Conservation (phyloP, 768 basidiomycete species). For the Boletus subcaerulescens region DNA sequence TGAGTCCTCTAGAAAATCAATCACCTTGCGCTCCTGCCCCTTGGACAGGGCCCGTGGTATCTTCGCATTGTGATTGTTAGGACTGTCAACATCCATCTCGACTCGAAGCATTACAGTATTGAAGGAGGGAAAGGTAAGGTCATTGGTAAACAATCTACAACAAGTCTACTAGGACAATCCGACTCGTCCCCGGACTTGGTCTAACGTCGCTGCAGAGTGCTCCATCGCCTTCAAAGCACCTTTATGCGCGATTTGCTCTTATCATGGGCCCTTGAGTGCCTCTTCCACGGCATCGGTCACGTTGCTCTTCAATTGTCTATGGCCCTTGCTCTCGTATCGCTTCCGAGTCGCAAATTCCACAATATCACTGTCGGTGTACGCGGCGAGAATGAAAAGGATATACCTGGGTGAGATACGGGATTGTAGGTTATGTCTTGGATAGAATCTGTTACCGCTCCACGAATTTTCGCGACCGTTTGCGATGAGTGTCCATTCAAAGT, state of each 20-base stretch:
- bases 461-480: constrained; percentile 67
- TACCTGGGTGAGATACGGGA: constrained; percentile 74
- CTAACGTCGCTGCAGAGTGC: constrained; percentile 59
- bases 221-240: constrained; percentile 66
- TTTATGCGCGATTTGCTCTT: constrained; percentile 50
- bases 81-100: background rate
- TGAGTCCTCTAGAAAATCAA: constrained; percentile 61
- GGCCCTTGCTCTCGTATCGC: constrained; percentile 53
- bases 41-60: constrained; percentile 38
- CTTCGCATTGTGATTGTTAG: background rate
- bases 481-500: constrained; percentile 71
- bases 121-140: background rate
- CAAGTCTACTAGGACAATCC: constrained; percentile 44
- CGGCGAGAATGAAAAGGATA: constrained; percentile 61
- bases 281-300: constrained; percentile 73
- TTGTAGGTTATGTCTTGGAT: constrained; percentile 74
- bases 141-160: constrained; percentile 20
- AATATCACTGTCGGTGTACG: constrained; percentile 55
- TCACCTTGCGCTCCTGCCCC: constrained; percentile 60
- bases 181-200: constrained; percentile 61
- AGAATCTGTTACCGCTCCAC: constrained; percentile 86
- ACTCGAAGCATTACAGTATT: background rate
- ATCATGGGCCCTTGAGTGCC: constrained; percentile 60
- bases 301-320: constrained; percentile 68
- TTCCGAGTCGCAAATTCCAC: constrained; percentile 38